Percentiles rank a stretch among this genome's conserved stretches.
These are phyloP conservation scores for Silybum marianum DNA, from an alignment of 129 eudicot genomes.

Conservation along the genomic window DNA sequence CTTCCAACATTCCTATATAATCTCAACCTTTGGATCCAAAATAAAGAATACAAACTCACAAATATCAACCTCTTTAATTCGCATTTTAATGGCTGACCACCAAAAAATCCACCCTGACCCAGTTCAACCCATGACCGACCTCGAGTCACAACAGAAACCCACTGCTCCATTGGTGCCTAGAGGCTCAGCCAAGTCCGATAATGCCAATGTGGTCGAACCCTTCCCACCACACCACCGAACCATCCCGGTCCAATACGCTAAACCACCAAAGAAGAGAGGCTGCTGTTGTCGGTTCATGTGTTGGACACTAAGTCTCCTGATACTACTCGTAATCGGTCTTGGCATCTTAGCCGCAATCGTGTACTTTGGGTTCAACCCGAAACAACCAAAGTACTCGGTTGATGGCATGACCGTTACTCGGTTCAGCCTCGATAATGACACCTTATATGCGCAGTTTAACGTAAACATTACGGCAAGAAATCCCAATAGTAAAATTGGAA, in stretches of 20 bases:
- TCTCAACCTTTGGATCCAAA: neutral
- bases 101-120: slow-evolving; percentile 54
- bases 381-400: slow-evolving; percentile 57
- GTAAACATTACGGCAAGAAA: slow-evolving; percentile 10
- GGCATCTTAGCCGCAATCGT: slow-evolving; percentile 48
- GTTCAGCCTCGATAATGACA: slow-evolving; percentile 35
- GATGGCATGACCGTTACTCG: slow-evolving; percentile 46
- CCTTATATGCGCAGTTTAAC: slow-evolving; percentile 46
- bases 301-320: slow-evolving; percentile 40
- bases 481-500: slow-evolving; percentile 1
- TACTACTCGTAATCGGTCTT: slow-evolving; percentile 32
- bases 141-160: slow-evolving; percentile 37
- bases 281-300: slow-evolving; percentile 48
- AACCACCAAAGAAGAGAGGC: slow-evolving; percentile 43
- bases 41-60: neutral
- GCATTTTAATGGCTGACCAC: slow-evolving; percentile 40
- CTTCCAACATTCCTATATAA: neutral
- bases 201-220: neutral
- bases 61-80: neutral
- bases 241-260: slow-evolving; percentile 39
- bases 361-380: slow-evolving; percentile 61
- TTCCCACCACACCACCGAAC: slow-evolving; percentile 25
- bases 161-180: slow-evolving; percentile 45
- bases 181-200: slow-evolving; percentile 41
- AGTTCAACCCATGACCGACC: slow-evolving; percentile 23